These are phyloP conservation scores for Botrytis deweyae DNA, from an alignment of 2,329 filamentous ascomycete genomes.

Conservation along the genomic window DNA sequence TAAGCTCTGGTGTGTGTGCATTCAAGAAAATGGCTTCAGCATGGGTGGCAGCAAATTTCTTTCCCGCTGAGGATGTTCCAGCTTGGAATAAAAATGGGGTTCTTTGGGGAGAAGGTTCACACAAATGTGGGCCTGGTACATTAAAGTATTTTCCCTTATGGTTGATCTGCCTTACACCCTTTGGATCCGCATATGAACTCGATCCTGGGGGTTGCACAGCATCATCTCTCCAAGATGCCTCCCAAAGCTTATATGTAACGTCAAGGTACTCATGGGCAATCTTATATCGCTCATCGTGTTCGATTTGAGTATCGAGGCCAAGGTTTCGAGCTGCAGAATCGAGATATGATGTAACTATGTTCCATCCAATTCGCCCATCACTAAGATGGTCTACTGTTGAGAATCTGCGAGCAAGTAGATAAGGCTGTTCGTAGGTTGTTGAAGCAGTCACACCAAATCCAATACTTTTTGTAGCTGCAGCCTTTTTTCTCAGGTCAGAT, in stretches of 20 bases:
- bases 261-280: constrained; percentile 62
- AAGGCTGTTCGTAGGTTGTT: constrained; percentile 59
- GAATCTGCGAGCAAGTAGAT: constrained; percentile 32
- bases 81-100: constrained; percentile 54
- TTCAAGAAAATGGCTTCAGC: constrained; percentile 71
- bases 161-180: constrained; percentile 62
- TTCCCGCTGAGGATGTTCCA: constrained; percentile 65
- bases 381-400: constrained; percentile 46
- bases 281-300: constrained; percentile 67
- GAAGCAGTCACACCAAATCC: constrained; percentile 67
- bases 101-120: constrained; percentile 44
- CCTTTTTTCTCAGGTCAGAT: constrained; percentile 11
- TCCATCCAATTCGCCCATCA: constrained; percentile 50
- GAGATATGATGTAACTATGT: constrained; percentile 67
- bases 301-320: constrained; percentile 54
- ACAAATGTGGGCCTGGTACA: constrained; percentile 65
- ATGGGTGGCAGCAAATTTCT: constrained; percentile 66
- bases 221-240: constrained; percentile 34
- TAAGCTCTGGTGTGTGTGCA: constrained; percentile 61
- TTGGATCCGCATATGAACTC: constrained; percentile 59
- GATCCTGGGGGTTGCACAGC: constrained; percentile 60
- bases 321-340: constrained; percentile 66
- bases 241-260: constrained; percentile 35
- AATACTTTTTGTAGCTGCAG: constrained; percentile 60
- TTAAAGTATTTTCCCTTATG: constrained; percentile 63